A percentile compares a stretch with the other conserved stretches of the same genome.
These are phyloP conservation scores for Nemania sp. DNA, from an alignment of 2,329 filamentous ascomycete genomes.

Conservation along the genomic window DNA sequence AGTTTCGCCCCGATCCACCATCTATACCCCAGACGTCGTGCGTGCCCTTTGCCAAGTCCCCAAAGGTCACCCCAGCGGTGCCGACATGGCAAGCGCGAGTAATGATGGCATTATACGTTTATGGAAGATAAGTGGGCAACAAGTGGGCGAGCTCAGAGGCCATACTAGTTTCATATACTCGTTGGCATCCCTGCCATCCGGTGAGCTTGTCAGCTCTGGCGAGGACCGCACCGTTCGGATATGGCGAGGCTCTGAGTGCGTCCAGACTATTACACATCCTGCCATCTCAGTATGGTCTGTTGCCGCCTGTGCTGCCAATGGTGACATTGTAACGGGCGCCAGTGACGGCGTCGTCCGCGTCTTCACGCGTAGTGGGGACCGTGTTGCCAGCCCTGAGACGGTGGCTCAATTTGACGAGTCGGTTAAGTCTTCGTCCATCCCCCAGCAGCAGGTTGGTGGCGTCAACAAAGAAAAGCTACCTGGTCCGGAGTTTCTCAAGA, in stretches of 20 bases:
- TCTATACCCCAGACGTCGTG: constrained; percentile 78
- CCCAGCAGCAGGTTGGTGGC: constrained; percentile 78
- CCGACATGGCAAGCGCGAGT: constrained; percentile 91
- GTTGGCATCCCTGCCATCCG: constrained; percentile 74
- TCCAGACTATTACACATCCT: constrained; percentile 96
- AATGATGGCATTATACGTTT: constrained; percentile 89
- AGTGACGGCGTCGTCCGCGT: constrained; percentile 86
- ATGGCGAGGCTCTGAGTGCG: constrained; percentile 81
- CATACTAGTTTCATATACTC: constrained; percentile 97
- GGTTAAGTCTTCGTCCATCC: constrained; percentile 82
- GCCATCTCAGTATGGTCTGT: constrained; percentile 97
- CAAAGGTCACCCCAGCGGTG: constrained; percentile 74
- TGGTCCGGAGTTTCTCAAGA: constrained; percentile 81
- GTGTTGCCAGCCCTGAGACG: constrained; percentile 70
- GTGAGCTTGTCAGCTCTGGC: constrained; percentile 86
- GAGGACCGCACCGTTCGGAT: constrained; percentile 93
- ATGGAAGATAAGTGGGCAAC: constrained; percentile 80
- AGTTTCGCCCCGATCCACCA: constrained; percentile 57
- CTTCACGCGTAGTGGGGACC: constrained; percentile 74
- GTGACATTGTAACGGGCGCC: constrained; percentile 91
- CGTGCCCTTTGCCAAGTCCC: constrained; percentile 87
- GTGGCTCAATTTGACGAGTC: constrained; percentile 79
- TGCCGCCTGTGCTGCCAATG: constrained; percentile 77
- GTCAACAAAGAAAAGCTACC: constrained; percentile 93
- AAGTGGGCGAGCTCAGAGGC: constrained; percentile 77